Evolutionary conservation across 345 rosid species (phyloP).

Genomic region (Trapa bicornis): DNA sequence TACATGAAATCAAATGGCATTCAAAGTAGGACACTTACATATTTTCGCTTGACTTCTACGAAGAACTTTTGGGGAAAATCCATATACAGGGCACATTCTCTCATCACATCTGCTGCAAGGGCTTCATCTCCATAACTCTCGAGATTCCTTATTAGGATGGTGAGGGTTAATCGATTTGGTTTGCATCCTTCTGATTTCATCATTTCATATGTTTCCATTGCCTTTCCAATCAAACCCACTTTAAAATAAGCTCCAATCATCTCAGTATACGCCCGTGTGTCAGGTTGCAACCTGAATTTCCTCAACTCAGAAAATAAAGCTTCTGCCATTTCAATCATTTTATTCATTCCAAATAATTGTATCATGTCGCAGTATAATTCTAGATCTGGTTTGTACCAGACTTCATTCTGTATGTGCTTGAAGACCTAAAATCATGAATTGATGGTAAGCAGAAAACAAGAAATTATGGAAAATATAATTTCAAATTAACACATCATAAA

Average conservation of each 20-base stretch:
- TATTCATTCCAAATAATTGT: slow-evolving; percentile 33
- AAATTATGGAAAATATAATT: neutral
- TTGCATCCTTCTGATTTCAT: slow-evolving; percentile 36
- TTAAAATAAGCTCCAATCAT: slow-evolving; percentile 45
- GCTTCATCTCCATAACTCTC: slow-evolving; percentile 34
- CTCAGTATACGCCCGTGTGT: slow-evolving; percentile 41
- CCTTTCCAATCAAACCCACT: slow-evolving; percentile 36
- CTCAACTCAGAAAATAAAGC: slow-evolving; percentile 22
- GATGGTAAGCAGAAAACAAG: slow-evolving; percentile 8
- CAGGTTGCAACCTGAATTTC: slow-evolving; percentile 34
- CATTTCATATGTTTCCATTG: slow-evolving; percentile 31
- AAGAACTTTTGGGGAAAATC: slow-evolving; percentile 43
- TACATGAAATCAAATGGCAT: neutral
- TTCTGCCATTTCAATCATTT: slow-evolving; percentile 30
- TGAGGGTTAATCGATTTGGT: slow-evolving; percentile 37
- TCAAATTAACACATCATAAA: neutral
- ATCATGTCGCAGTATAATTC: slow-evolving; percentile 29
- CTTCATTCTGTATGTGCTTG: slow-evolving; percentile 31
- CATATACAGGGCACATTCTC: slow-evolving; percentile 34
- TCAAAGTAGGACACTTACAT: slow-evolving; percentile 14
- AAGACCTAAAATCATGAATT: slow-evolving; percentile 36
- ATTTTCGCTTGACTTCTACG: slow-evolving; percentile 25
- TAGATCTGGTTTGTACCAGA: slow-evolving; percentile 39
- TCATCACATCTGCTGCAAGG: slow-evolving; percentile 27
- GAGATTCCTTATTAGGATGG: slow-evolving; percentile 44